phyloP scores from a whole-genome alignment of 495 filamentous ascomycete species.

The Aspergillus affinis region DNA sequence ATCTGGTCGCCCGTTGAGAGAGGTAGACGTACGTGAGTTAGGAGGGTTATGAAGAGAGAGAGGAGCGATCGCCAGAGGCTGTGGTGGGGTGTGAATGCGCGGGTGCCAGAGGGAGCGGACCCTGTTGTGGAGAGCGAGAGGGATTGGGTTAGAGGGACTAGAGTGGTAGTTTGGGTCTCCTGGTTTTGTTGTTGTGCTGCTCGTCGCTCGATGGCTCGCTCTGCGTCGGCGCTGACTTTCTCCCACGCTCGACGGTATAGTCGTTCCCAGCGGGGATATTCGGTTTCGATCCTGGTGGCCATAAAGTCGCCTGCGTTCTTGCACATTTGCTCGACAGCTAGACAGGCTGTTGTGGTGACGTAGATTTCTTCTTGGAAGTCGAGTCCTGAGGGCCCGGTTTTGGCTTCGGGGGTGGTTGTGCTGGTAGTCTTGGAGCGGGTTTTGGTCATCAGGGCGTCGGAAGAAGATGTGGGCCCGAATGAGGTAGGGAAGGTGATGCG shows the following conservation, averaged over 20 bases:
- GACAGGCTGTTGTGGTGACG: slow-evolving; percentile 67
- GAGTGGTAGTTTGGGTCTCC: background rate
- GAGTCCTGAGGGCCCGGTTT: slow-evolving; percentile 18
- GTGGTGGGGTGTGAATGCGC: slow-evolving; percentile 42
- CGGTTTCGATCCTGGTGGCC: slow-evolving; percentile 61
- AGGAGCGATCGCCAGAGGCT: slow-evolving; percentile 37
- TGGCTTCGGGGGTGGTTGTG: slow-evolving; percentile 10
- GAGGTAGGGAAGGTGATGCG: slow-evolving; percentile 56
- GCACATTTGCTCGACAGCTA: slow-evolving; percentile 60
- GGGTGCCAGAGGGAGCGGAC: slow-evolving; percentile 19
- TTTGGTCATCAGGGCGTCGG: slow-evolving; percentile 27
- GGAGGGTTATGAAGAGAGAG: slow-evolving; percentile 40
- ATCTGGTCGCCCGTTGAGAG: slow-evolving; percentile 39
- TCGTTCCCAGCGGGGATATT: slow-evolving; percentile 61
- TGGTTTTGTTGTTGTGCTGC: slow-evolving; percentile 18
- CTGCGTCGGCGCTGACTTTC: slow-evolving; percentile 39
- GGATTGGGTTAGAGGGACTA: slow-evolving; percentile 17
- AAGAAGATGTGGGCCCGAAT: slow-evolving; percentile 21
- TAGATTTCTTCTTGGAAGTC: slow-evolving; percentile 66
- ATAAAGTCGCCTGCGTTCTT: slow-evolving; percentile 78
- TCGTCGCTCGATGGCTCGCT: slow-evolving; percentile 33
- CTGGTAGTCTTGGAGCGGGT: slow-evolving; percentile 11
- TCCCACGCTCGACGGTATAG: slow-evolving; percentile 43
- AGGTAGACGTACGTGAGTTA: slow-evolving; percentile 41
- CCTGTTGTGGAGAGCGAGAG: slow-evolving; percentile 24